Conservation (phyloP, 208 protist genomes). For the Crithidia fasciculata region DNA sequence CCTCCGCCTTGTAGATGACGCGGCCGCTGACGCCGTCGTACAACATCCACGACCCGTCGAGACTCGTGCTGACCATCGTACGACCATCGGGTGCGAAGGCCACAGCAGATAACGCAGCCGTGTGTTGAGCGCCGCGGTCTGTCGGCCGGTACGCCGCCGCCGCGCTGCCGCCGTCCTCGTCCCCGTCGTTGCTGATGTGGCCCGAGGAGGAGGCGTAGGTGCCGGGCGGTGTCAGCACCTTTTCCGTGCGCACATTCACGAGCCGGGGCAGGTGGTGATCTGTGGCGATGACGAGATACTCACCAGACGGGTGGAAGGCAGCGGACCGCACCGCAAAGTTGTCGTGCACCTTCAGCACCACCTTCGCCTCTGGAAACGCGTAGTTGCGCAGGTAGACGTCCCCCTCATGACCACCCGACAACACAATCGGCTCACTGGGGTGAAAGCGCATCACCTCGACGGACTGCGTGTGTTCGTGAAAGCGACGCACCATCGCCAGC, state of each 20-base stretch:
- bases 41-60: constrained; percentile 78
- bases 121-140: constrained; percentile 50
- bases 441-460: constrained; percentile 86
- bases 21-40: constrained; percentile 83
- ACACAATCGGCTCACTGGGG: constrained; percentile 56
- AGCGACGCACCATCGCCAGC: constrained; percentile 68
- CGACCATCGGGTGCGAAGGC: constrained; percentile 66
- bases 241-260: constrained; percentile 67
- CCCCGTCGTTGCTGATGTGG: constrained; percentile 18
- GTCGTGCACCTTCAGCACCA: constrained; percentile 75
- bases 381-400: constrained; percentile 77
- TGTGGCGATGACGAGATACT: constrained; percentile 80
- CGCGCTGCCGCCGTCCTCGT: constrained; percentile 11
- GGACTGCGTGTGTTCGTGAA: constrained; percentile 72
- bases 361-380: constrained; percentile 52
- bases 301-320: constrained; percentile 80
- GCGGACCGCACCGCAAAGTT: constrained; percentile 69
- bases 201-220: constrained; percentile 31
- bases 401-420: constrained; percentile 74
- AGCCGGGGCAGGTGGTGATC: constrained; percentile 79
- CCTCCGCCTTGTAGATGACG: constrained; percentile 52
- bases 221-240: constrained; percentile 54
- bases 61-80: constrained; percentile 61
- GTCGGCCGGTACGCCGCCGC: constrained; percentile 17
- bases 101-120: constrained; percentile 67